Base-by-base conservation (phyloP, 179 eudicot species). In the Silene coronaria region DNA sequence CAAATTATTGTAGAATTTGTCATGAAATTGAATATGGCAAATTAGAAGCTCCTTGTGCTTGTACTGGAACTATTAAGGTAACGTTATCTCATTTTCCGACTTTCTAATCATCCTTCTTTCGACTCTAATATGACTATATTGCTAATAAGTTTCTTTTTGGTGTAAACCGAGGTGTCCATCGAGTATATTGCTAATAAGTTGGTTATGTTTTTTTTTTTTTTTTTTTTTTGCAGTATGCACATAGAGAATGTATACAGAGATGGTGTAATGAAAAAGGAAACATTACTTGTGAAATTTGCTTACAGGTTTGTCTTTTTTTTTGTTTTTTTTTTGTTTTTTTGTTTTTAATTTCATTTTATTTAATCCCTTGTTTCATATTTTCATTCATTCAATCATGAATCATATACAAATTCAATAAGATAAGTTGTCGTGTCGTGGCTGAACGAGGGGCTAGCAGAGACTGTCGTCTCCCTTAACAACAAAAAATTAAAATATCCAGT, bases 191-290 rank as follows among this genome's bases (percentile, higher is more conserved):
- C 23, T 27, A 45, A 17, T 19, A n/a, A 27, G 7, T 4, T 63
- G 5, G 59, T 60, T 27, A 0, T 6, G 28, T 6, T 1, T 24
- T 75, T 1, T 45, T 74, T 48, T 6, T 1, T 24, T 75, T 1
- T 45, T 74, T 48, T 64, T 21, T 2, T 53, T 55, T 36, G 24
- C 82, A 94, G 98, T 95, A 83, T 88, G 99, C 97, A 11, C 99
- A 95, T 75, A 95, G 97, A 87, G 93, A 92, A 61, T 95, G 97
- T 79, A 87, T 95, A 82, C 97, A 92, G 83, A 92, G 91, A 82
- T 95, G 99, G 97, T 92, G 97, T 77, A 82, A 95, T 75, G 95
- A 89, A 77, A 95, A 95, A 84, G 99, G 97, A 5, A 80, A 95
- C 75, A 91, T 93, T 23, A 77, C 77, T 51, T 95, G 99, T 82